A percentile compares a stretch with the other conserved stretches of the same genome.
phyloP scores from a whole-genome alignment of 176 grass and related monocot genomes.

The Themeda triandra region DNA sequence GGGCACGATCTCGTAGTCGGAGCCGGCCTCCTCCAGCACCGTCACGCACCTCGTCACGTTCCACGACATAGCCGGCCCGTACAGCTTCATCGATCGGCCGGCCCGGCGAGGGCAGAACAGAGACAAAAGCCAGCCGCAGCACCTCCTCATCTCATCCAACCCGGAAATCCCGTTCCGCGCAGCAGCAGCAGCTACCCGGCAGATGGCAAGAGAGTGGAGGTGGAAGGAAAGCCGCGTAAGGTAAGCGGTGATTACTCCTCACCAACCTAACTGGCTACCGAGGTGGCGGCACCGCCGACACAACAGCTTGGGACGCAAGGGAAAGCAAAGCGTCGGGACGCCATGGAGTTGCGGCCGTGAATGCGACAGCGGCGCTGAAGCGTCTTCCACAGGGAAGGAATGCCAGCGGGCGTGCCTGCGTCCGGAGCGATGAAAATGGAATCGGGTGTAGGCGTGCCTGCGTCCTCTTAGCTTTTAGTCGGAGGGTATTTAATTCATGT shows the following conservation, averaged over 20 bases:
- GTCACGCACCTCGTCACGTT: slow-evolving; percentile 47
- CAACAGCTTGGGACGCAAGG: slow-evolving; percentile 22
- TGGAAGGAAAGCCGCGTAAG: not conserved
- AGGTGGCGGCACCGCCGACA: not conserved
- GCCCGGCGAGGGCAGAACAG: slow-evolving; percentile 21
- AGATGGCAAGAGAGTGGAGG: not conserved
- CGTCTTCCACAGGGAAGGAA: not conserved
- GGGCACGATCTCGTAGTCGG: slow-evolving; percentile 61
- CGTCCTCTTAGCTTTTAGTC: too few relatives aligned
- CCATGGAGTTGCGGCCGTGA: not conserved
- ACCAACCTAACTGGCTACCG: slow-evolving; percentile 9
- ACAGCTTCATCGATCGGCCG: slow-evolving; percentile 47
- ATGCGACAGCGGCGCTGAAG: not conserved
- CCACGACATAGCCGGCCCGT: slow-evolving; percentile 50
- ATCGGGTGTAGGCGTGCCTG: not conserved
- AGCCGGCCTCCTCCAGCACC: slow-evolving; percentile 53
- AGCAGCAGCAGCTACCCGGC: not conserved
- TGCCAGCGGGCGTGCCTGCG: not conserved
- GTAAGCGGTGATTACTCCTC: not conserved
- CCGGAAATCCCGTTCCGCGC: not conserved
- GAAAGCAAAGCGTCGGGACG: not conserved
- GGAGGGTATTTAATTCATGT: too few relatives aligned
- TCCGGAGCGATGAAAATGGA: not conserved
- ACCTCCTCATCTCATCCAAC: slow-evolving; percentile 30
- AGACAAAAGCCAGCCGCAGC: slow-evolving; percentile 36